Evolutionary conservation across 805 yeast species (phyloP), one percentile per base, ranked within the genome.

Genomic region (Sugiyamaella boreocaroliniensis): DNA sequence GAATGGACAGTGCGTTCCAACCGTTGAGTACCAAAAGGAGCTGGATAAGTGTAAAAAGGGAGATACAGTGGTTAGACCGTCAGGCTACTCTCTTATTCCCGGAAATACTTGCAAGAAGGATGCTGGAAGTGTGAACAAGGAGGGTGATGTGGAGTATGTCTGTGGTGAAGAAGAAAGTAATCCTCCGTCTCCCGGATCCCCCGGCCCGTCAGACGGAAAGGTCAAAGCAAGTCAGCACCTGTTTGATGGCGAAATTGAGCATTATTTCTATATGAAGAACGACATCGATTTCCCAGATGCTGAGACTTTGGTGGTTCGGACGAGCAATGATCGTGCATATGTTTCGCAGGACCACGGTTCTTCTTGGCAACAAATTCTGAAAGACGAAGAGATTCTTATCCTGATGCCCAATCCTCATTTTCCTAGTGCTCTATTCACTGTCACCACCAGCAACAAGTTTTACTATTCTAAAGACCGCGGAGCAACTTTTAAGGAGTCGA

Each of bases 321-420:
- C 92, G 0, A 64, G 69, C 22, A 71, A 74, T 11, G 73, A 77
- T 45, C 70, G 71, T 4, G 76, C 82, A 2, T 84, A 72, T 60
- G 76, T 87, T 7, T 86, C 97, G 0, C 83, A 78, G 60, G 82
- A 89, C 64, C 86, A 86, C 42, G 92, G 92, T 12, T 61, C 68
- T 2, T 61, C 64, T 1, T 79, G 86, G 69, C 67, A 66, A 22
- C 64, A 63, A 47, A 66, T 79, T 18, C 70, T 73, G 1, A 61
- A 63, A 14, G 66, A 65, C 6, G 74, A 78, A 15, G 72, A 71
- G 14, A 72, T 85, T 48, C 55, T 75, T 5, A 79, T 77, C n/a
- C 73, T 85, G n/a, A 71, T 72, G 42, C 78, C 80, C 43, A 89
- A 93, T 56, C 80, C 80, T 7, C 77, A 76, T 55, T 73, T 74